phyloP scores from a whole-genome alignment of 345 rosid species.

The Salix purpurea region DNA sequence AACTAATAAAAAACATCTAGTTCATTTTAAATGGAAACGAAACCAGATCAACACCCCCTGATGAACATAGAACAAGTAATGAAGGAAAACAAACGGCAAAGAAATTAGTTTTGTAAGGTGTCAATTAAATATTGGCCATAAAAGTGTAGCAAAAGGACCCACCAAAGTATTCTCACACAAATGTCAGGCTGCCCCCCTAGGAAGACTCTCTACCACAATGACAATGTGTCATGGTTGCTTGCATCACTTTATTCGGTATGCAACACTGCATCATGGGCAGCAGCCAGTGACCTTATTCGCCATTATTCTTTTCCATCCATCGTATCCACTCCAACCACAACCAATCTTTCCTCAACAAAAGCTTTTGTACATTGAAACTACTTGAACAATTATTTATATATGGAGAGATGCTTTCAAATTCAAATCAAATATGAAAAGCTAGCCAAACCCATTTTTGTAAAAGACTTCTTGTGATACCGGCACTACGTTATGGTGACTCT shows the following conservation, averaged over 20 bases:
- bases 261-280: not conserved
- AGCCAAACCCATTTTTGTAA: not conserved
- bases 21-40: too few species aligned
- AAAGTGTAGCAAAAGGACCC: too few species aligned
- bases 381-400: too few species aligned
- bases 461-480: not conserved
- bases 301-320: not conserved
- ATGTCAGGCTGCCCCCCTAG: too few species aligned
- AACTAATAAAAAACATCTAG: too few species aligned
- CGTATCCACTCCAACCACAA: not conserved
- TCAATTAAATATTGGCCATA: too few species aligned
- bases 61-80: not conserved
- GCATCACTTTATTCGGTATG: not conserved
- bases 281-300: not conserved
- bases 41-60: too few species aligned
- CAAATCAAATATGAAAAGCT: not conserved
- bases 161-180: too few species aligned
- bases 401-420: not conserved
- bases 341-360: not conserved
- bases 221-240: not conserved
- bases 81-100: too few species aligned
- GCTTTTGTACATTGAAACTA: not conserved
- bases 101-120: not conserved
- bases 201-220: not conserved
- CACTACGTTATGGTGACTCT: not conserved